Evolutionary conservation across 2,329 filamentous ascomycete genomes (phyloP).

Genomic region (Penicillium olsonii): DNA sequence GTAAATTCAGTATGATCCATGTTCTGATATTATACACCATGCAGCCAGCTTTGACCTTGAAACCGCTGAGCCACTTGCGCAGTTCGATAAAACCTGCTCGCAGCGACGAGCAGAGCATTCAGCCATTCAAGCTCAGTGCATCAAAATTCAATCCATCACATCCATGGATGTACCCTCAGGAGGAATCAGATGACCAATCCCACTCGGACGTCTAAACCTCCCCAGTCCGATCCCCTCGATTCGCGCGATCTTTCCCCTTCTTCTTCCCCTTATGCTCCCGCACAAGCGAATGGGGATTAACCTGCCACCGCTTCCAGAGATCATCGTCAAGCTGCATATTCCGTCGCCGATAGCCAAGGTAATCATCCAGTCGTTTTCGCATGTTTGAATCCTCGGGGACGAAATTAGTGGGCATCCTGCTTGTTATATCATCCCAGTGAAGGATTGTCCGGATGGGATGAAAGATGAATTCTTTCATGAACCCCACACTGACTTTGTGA

Average conservation of each 20-base stretch:
- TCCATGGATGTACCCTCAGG: too few species aligned
- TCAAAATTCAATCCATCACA: too few species aligned
- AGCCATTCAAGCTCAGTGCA: too few species aligned
- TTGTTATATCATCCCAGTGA: slow-evolving; percentile 9
- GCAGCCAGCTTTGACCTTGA: too few species aligned
- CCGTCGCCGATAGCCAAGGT: slow-evolving; percentile 24
- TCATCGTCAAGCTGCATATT: slow-evolving; percentile 29
- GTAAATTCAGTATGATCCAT: too few species aligned
- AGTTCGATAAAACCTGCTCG: too few species aligned
- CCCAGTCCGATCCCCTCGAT: not conserved
- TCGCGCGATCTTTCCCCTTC: slow-evolving; percentile 6
- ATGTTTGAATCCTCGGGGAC: slow-evolving; percentile 23
- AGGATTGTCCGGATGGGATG: slow-evolving; percentile 19
- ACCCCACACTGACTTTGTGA: slow-evolving; percentile 24
- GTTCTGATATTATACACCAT: too few species aligned
- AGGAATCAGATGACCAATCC: too few species aligned
- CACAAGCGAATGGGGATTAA: slow-evolving; percentile 10
- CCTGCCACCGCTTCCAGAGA: slow-evolving; percentile 32
- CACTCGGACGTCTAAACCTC: too few species aligned
- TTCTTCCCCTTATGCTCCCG: slow-evolving; percentile 9
- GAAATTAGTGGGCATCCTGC: slow-evolving; percentile 7
- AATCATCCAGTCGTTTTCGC: slow-evolving; percentile 27
- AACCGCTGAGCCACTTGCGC: too few species aligned
- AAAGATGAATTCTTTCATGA: slow-evolving; percentile 27
- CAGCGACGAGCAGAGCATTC: too few species aligned